phyloP scores from a whole-genome alignment of 2,329 filamentous ascomycete genomes.

The Ceratocystis smalleyi region DNA sequence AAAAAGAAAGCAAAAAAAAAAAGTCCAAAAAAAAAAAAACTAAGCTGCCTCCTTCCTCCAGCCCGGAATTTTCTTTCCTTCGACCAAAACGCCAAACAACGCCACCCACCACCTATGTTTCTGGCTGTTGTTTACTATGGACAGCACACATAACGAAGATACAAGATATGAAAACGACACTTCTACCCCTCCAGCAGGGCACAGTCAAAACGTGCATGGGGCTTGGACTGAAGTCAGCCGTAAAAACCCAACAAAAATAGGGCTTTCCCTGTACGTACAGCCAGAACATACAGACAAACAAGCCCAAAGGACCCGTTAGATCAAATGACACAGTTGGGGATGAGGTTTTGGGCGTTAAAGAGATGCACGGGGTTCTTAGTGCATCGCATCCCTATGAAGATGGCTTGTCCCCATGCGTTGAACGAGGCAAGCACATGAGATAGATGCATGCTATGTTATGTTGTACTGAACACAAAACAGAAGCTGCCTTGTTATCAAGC shows the following conservation, averaged over 20 bases:
- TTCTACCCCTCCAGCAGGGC: neutral
- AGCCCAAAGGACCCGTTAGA: neutral
- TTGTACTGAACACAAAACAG: neutral
- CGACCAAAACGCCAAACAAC: neutral
- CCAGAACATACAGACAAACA: neutral
- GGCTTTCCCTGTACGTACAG: neutral
- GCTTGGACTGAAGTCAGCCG: neutral
- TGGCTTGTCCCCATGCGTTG: too few relatives aligned
- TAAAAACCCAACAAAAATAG: neutral
- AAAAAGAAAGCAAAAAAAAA: slow-evolving; percentile 4
- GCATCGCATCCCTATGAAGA: too few relatives aligned
- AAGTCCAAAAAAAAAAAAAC: neutral
- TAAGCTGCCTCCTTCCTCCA: neutral
- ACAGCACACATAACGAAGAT: neutral
- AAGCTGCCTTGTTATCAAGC: too few relatives aligned
- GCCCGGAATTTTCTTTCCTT: neutral
- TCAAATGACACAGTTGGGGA: neutral
- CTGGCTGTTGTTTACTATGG: neutral
- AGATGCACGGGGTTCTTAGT: neutral
- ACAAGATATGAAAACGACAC: neutral
- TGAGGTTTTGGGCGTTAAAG: neutral
- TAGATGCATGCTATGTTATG: neutral
- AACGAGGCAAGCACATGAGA: neutral
- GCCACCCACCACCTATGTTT: neutral
- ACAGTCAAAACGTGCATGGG: slow-evolving; percentile 3